phyloP scores from a whole-genome alignment of 2,329 filamentous ascomycete genomes.

The Ophiosphaerella narmari region DNA sequence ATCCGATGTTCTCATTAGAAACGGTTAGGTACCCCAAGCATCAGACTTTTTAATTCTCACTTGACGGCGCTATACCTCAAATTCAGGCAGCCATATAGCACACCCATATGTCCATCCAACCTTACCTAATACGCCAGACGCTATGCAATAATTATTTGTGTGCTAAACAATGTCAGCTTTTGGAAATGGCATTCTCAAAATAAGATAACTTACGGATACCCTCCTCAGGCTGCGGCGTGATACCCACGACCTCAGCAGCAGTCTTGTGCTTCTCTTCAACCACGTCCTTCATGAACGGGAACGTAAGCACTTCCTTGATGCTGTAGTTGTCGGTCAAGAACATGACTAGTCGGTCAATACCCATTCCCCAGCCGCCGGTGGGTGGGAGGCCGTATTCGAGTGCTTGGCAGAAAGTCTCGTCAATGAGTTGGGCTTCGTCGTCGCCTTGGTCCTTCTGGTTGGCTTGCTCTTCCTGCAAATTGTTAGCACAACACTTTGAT shows the following conservation, averaged over 20 bases:
- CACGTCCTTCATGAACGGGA: constrained; percentile 94
- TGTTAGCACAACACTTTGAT: constrained; percentile 4
- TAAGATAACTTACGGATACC: constrained; percentile 54
- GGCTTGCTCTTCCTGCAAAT: constrained; percentile 74
- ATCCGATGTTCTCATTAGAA: neutral
- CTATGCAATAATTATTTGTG: constrained; percentile 26
- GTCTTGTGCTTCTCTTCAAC: constrained; percentile 46
- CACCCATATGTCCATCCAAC: constrained; percentile 7
- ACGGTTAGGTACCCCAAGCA: neutral
- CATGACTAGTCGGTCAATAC: constrained; percentile 92
- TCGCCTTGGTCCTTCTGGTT: constrained; percentile 91
- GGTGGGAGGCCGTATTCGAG: constrained; percentile 88
- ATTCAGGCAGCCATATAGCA: constrained; percentile 7
- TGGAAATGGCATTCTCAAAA: neutral
- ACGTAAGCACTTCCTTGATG: constrained; percentile 94
- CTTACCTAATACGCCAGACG: constrained; percentile 15
- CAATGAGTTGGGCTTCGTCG: constrained; percentile 92
- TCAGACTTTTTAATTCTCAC: neutral
- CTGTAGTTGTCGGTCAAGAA: constrained; percentile 94
- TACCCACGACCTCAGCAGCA: constrained; percentile 66
- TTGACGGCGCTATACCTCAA: neutral
- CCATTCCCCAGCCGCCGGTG: constrained; percentile 95
- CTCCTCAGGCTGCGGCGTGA: constrained; percentile 64
- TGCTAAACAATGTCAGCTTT: constrained; percentile 14
- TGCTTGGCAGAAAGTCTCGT: constrained; percentile 91